Evolutionary conservation across 1,284 basidiomycete species (phyloP), one percentile per base, ranked within the genome.

Genomic region (Omphalotus olearius): DNA sequence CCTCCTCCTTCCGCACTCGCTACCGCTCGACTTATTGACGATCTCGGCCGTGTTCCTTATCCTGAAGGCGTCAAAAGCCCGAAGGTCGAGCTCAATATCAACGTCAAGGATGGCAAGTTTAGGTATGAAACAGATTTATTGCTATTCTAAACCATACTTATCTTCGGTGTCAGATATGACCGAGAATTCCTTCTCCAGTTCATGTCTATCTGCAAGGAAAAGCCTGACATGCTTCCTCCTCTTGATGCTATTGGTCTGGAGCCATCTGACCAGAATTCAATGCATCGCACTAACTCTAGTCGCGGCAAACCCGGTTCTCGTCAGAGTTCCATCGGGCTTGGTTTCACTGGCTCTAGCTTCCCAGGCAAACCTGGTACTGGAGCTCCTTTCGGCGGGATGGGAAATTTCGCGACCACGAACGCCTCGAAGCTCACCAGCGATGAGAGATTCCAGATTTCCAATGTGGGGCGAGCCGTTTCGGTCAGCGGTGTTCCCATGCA

Each of bases 121-220:
- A 86, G 85, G 88, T 88, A 66, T 54, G 63, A 60, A 16, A 23
- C 11, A 23, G 30, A 37, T 52, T 52, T 17, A 14, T 53, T 9
- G 7, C 9, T 33, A 33, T 2, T 10, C 9, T 33, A 4, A 7
- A 13, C 13, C 48, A 51, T 50, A 13, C 30, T 33, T 13, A 33
- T 2, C 2, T 33, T 33, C 30, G 13, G 30, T 33, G 41, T 11
- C 50, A 91, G 95, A 62, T 99, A 99, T 69, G 94, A 98, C 69
- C 93, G 96, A 45, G 93, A 96, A 41, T 99, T 99, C 83, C 78
- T 99, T 28, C 72, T 99, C 57, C 97, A 99, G 66, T 99, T 99
- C 75, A 97, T 98, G 93, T 74, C 75, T 37, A 75, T 97, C 52
- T 99, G 94, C 78, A 91, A 87, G 69, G 95, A 98, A 70, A 96